A percentile compares a stretch with the other conserved stretches of the same genome.
Conservation (phyloP, 495 filamentous ascomycete species). For the Xylaria palmicola region DNA sequence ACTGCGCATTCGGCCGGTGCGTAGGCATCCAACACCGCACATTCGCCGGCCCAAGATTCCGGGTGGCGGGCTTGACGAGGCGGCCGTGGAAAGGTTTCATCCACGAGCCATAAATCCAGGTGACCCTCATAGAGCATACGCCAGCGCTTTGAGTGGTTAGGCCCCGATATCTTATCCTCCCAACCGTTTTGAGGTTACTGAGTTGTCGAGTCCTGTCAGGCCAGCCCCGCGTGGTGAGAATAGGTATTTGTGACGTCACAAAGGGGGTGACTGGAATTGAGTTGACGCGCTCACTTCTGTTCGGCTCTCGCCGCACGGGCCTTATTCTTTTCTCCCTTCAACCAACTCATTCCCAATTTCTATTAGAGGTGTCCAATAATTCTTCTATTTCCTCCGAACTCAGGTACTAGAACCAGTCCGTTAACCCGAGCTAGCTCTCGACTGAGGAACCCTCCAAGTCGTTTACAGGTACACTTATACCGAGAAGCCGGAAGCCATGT, state of each 20-base stretch:
- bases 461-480: too few species aligned
- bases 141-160: too few species aligned
- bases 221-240: background rate
- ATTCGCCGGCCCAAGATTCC: background rate
- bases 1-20: background rate
- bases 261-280: background rate
- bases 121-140: background rate
- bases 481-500: background rate
- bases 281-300: background rate
- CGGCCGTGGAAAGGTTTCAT: background rate
- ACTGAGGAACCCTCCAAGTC: too few species aligned
- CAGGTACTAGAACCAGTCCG: too few species aligned
- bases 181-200: too few species aligned
- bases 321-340: too few species aligned
- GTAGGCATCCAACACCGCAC: background rate
- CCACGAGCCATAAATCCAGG: background rate
- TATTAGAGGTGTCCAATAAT: too few species aligned
- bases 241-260: slow-evolving; percentile 1
- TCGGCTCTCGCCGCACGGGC: too few species aligned
- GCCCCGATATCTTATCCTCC: too few species aligned
- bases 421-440: too few species aligned
- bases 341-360: too few species aligned
- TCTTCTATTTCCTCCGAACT: too few species aligned
- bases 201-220: background rate
- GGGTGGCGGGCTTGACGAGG: background rate